Conservation (phyloP, 768 basidiomycete genomes). For the Tylopilus rubrobrunneus region DNA sequence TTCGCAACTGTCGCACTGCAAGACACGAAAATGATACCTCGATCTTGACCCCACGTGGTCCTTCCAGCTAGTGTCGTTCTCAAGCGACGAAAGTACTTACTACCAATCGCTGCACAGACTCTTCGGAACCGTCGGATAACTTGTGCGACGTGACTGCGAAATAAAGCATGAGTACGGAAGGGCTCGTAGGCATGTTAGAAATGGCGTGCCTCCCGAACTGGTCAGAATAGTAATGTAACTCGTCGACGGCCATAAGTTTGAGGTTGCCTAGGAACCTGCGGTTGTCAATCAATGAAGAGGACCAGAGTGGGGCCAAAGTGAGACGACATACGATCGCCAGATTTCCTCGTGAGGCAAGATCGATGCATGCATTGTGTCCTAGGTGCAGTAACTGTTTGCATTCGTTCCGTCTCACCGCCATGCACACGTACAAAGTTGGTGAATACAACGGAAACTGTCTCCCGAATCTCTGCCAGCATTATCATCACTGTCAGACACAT, state of each 20-base stretch:
- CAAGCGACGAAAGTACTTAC: slow-evolving; percentile 37
- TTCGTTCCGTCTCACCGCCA: not conserved
- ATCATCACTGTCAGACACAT: not conserved
- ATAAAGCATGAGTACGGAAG: not conserved
- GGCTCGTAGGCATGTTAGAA: not conserved
- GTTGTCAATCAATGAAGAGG: slow-evolving; percentile 1
- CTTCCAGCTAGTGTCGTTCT: not conserved
- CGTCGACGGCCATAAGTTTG: slow-evolving; percentile 77
- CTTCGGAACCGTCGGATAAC: slow-evolving; percentile 74
- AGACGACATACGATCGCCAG: slow-evolving; percentile 61
- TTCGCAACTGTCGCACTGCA: slow-evolving; percentile 87
- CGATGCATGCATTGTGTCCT: slow-evolving; percentile 85
- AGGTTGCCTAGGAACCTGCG: slow-evolving; percentile 71
- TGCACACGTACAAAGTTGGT: slow-evolving; percentile 75
- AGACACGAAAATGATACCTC: slow-evolving; percentile 61
- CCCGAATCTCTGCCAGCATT: slow-evolving; percentile 53
- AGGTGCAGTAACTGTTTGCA: not conserved
- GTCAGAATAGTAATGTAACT: slow-evolving; percentile 83
- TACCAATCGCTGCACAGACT: slow-evolving; percentile 73
- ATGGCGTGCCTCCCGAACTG: slow-evolving; percentile 66
- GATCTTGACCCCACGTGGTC: slow-evolving; percentile 36
- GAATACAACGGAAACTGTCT: slow-evolving; percentile 74
- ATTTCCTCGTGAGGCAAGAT: slow-evolving; percentile 80
- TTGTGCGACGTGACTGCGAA: slow-evolving; percentile 64
- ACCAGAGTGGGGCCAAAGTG: not conserved